phyloP scores from a whole-genome alignment of 1,284 basidiomycete species.

The Malassezia sp. region DNA sequence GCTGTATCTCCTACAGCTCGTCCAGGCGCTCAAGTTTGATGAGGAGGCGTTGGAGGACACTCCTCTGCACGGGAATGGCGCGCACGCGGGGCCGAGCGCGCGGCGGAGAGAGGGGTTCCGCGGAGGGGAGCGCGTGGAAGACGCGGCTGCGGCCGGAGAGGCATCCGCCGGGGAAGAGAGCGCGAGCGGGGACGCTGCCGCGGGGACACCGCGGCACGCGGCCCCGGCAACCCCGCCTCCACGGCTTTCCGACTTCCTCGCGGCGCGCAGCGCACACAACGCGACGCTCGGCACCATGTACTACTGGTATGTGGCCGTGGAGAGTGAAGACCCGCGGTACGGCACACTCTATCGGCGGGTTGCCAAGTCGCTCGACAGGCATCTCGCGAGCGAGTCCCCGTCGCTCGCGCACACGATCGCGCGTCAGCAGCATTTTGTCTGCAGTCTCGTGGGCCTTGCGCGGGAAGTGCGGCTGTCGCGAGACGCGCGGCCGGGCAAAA shows the following conservation, averaged over 20 bases:
- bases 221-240: too few species aligned
- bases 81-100: background rate
- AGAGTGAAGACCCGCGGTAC: slow-evolving; percentile 60
- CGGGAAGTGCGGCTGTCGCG: slow-evolving; percentile 78
- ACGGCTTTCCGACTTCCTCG: slow-evolving; percentile 56
- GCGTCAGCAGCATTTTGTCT: slow-evolving; percentile 63
- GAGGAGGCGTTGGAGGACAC: slow-evolving; percentile 10
- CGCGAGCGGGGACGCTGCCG: too few species aligned
- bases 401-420: slow-evolving; percentile 46
- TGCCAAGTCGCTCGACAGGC: slow-evolving; percentile 51
- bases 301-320: slow-evolving; percentile 96
- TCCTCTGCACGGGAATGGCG: background rate
- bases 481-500: slow-evolving; percentile 88
- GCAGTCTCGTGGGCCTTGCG: slow-evolving; percentile 66
- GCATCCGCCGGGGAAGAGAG: too few species aligned
- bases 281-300: slow-evolving; percentile 75
- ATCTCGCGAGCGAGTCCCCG: background rate
- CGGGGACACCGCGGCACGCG: too few species aligned
- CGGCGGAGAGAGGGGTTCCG: too few species aligned
- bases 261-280: slow-evolving; percentile 70
- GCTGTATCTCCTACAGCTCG: slow-evolving; percentile 84
- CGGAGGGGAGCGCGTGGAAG: background rate
- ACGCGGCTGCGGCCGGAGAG: slow-evolving; percentile 13
- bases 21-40: slow-evolving; percentile 74
- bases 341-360: slow-evolving; percentile 87